These are phyloP conservation scores for Letharia lupina DNA, from an alignment of 495 filamentous ascomycete species.

Conservation along the genomic window DNA sequence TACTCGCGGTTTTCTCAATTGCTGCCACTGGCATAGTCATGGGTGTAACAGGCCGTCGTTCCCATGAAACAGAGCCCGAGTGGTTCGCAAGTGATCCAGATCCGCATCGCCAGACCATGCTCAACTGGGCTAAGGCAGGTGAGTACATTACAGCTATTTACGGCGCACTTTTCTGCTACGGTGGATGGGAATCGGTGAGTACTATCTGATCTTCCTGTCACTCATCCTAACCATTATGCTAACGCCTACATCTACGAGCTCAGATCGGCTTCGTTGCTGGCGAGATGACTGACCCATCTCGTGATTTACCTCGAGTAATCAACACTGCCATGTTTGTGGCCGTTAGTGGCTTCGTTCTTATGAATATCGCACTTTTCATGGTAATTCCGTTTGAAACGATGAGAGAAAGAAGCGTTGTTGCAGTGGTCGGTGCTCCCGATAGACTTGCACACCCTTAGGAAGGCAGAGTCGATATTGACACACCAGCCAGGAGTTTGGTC, in stretches of 20 bases:
- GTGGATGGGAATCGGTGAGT: constrained; percentile 31
- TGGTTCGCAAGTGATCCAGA: constrained; percentile 11
- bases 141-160: constrained; percentile 24
- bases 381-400: constrained; percentile 20
- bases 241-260: not conserved
- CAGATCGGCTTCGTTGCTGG: constrained; percentile 31
- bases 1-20: constrained; percentile 11
- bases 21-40: constrained; percentile 14
- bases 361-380: constrained; percentile 26
- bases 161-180: constrained; percentile 25
- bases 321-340: constrained; percentile 29
- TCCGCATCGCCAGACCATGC: not conserved
- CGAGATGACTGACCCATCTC: constrained; percentile 28
- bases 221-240: not conserved
- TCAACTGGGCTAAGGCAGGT: constrained; percentile 9
- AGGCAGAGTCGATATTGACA: not conserved
- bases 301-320: constrained; percentile 27
- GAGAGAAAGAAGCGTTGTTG: constrained; percentile 13
- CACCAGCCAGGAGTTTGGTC: constrained; percentile 9
- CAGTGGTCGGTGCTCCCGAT: not conserved
- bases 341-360: constrained; percentile 29
- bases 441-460: not conserved
- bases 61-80: not conserved
- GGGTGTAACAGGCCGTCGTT: not conserved
- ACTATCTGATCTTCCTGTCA: not conserved